A percentile compares a stretch with the other conserved stretches of the same genome.
Evolutionary conservation across 179 eudicot genomes (phyloP).

Genomic region (Pouteria campechiana): DNA sequence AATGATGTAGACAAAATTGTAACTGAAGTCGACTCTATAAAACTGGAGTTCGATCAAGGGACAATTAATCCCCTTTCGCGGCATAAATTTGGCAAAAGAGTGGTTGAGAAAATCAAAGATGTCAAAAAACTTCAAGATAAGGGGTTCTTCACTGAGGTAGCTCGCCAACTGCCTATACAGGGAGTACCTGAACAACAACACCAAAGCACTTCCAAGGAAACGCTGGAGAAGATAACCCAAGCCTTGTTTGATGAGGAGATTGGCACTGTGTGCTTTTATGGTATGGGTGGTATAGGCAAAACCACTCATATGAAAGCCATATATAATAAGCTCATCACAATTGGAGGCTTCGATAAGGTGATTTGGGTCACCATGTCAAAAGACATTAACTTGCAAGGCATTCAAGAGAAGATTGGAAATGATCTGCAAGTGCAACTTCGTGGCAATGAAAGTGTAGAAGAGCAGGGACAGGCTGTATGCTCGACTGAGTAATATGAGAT

Average conservation of each 20-base stretch:
- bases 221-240: constrained; percentile 16
- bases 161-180: neutral
- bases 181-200: constrained; percentile 4
- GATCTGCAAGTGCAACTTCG: constrained; percentile 17
- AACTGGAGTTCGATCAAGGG: too few species aligned
- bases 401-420: constrained; percentile 27
- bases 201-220: constrained; percentile 7
- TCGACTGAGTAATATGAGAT: constrained; percentile 16
- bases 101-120: constrained; percentile 14
- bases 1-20: too few species aligned
- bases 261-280: constrained; percentile 26
- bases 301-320: constrained; percentile 24
- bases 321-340: constrained; percentile 24
- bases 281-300: constrained; percentile 48
- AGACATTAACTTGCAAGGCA: constrained; percentile 17
- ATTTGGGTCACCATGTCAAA: constrained; percentile 30
- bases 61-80: too few species aligned
- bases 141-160: constrained; percentile 11
- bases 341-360: constrained; percentile 18
- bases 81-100: constrained; percentile 6
- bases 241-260: constrained; percentile 8
- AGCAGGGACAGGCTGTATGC: constrained; percentile 10
- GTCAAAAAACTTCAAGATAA: constrained; percentile 15
- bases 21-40: too few species aligned
- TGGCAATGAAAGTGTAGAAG: constrained; percentile 10